Percentiles rank a stretch among this genome's conserved stretches.
phyloP scores from a whole-genome alignment of 2,329 filamentous ascomycete species.

The Ilyonectria sp. region DNA sequence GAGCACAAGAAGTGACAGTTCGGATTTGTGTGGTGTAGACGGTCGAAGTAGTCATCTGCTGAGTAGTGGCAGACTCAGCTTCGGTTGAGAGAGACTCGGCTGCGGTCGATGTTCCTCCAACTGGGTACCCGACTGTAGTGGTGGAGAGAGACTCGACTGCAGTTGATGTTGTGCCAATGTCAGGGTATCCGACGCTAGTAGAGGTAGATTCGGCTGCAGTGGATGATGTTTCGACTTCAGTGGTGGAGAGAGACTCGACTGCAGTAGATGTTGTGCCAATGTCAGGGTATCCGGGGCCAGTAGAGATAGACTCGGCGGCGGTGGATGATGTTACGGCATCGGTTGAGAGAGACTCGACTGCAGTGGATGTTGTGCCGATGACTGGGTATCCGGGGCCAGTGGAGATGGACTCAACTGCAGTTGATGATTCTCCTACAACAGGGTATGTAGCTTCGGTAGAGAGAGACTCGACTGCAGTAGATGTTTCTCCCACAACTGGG shows the following conservation, averaged over 20 bases:
- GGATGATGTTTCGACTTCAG: too few relatives aligned
- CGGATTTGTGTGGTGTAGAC: conserved; percentile 43
- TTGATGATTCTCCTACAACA: neutral
- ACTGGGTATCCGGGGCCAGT: too few relatives aligned
- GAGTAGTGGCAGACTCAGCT: conserved; percentile 1
- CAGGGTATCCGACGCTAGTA: neutral
- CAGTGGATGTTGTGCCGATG: too few relatives aligned
- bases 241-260: too few relatives aligned
- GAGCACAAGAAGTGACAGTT: conserved; percentile 41
- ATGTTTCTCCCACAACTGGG: neutral
- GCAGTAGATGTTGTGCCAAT: too few relatives aligned
- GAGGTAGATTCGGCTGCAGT: neutral
- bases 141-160: neutral
- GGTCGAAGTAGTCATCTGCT: conserved; percentile 40
- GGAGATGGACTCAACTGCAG: neutral
- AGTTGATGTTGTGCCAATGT: neutral
- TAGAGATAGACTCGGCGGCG: neutral
- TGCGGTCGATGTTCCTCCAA: neutral
- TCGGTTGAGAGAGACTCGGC: neutral
- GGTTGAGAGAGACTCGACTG: too few relatives aligned
- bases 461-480: neutral
- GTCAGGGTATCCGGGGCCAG: neutral
- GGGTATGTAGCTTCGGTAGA: neutral
- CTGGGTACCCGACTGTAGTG: too few relatives aligned
- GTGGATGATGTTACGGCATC: too few relatives aligned